Evolutionary conservation across 2,329 filamentous ascomycete genomes (phyloP), one percentile per base, ranked within the genome.

Genomic region (Blastomyces emzantsi): DNA sequence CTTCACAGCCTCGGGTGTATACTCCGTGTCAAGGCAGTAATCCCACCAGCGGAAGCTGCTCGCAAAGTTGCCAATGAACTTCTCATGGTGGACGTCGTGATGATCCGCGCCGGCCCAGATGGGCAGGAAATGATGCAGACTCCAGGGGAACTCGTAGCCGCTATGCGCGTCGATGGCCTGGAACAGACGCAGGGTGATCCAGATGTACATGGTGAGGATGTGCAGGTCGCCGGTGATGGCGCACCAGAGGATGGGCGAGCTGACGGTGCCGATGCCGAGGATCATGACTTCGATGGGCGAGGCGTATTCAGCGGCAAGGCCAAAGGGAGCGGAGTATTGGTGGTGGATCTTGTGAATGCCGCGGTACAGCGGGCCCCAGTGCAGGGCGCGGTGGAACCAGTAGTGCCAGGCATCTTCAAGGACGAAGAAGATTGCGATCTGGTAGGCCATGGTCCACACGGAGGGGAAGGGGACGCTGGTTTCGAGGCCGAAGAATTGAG

Each of bases 21-120:
- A 90, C 83, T 99, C 93, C 66, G 94, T 99, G 78, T 97, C 92
- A 69, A 97, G 83, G 70, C 87, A 76, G 76, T 89, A 96, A 80
- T 99, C 94, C 94, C 94, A 99, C 94, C 94, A 99, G 77, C 93
- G 86, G 86, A 99, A 99, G 82, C 90, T 96, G 74, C 92, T 96
- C 61, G 93, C 83, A 76, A 97, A 99, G 82, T 99, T 99, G 71
- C 94, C 94, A 67, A 99, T 92, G 80, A 99, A 99, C 75, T 92
- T 91, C 82, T 99, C 94, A 80, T 99, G 94, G 80, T 99, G 94
- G 55, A 92, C 82, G 73, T 99, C 94, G 80, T 99, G 94, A 80
- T 97, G 93, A 71, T 96, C 87, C 63, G 94, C 94, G 66, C 94
- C 94, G 63, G 93, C 93, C 94, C 94, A 99, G 85, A 99, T 92